Base-by-base conservation (phyloP, 306 rosid genomes). In the Fagus sylvatica region DNA sequence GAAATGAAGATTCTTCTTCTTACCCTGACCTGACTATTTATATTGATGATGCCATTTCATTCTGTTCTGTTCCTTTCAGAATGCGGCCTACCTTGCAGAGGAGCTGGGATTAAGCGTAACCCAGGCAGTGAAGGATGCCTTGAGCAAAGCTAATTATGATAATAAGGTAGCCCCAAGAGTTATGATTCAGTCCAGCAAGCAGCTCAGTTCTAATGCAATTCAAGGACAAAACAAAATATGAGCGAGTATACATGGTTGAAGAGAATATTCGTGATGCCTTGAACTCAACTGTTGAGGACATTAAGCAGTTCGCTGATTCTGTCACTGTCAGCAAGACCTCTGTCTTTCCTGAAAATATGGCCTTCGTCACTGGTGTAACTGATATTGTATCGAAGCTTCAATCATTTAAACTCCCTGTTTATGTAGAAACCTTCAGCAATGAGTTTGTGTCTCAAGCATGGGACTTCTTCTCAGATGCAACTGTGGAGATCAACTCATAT, bases 401-500 rank as follows among this genome's bases (percentile, higher is more conserved):
- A 65, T 73, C 84, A 17, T 54, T 53, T 8, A 86, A 91, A 57
- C 88, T 96, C 83, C 76, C 91, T 4, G 90, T 96, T 68, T 96
- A 88, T 42, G 97, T 87, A 9, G 94, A 90, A 85, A 74, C 78
- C 76, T 96, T 96, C 86, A 90, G 88, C 91, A 93, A 96, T 72
- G 99, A 96, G 90, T 96, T 90, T 77, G 84, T 84, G 55, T 88
- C 98, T 67, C 99, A 96, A 80, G 86, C 94, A n/a, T 96, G 92
- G 92, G 99, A 96, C 85, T 93, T 85, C 89, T 90, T 87, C 90
- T 88, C 96, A 4, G 99, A 96, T 85, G 64, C 99, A 74, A 90
- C 96, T 0, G 85, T 89, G 64, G 98, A 96, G 89, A 83, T 96
- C 79, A 93, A 93, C 85, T 70, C 98, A 39, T 96, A 5, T 78